Base-by-base conservation (phyloP, 352 stramenopile species). In the Globisporangium viniferum region DNA sequence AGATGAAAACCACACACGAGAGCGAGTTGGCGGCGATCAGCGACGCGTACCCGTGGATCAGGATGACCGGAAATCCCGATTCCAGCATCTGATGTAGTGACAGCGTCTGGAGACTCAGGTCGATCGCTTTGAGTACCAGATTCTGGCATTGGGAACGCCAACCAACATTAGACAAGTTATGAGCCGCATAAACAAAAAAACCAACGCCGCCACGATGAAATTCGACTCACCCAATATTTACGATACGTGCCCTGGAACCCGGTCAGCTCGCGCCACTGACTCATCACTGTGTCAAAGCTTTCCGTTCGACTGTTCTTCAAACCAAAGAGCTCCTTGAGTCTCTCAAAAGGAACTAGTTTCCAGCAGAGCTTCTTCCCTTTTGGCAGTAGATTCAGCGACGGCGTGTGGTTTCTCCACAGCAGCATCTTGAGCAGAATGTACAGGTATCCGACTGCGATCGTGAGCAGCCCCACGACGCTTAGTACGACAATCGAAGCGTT, bases 211-310 rank as follows among this genome's bases (percentile, higher is more conserved):
- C 24, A 24, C 24, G 24, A 24, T 24, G 24, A 24, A 24, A 24
- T 24, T 24, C 24, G 24, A 24, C 24, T 24, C 24, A 82, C 76
- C 73, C 76, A 82, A 24, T 79, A 62, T 53, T 82, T 82, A 9
- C 76, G 68, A 48, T 77, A 44, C 36, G 68, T 71, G 27, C 71
- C 73, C 22, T 66, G 62, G 53, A 78, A 77, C 0, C 64, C 64
- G 1, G 71, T 80, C 8, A 80, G 58, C 9, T 79, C 69, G 35
- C 68, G 69, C 12, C 73, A 66, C n/a, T 70, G 57, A 9, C 10
- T 15, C 15, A 27, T 35, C 22, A 68, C 46, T 15, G 54, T 15
- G 10, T 29, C 33, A 24, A 49, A 15, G 62, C 39, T 14, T 69
- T 59, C 18, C 22, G 31, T 36, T 68, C 64, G 14, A 68, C 51